These are phyloP conservation scores for Ammopiptanthus mongolicus DNA, from an alignment of 306 rosid species.

Conservation along the genomic window DNA sequence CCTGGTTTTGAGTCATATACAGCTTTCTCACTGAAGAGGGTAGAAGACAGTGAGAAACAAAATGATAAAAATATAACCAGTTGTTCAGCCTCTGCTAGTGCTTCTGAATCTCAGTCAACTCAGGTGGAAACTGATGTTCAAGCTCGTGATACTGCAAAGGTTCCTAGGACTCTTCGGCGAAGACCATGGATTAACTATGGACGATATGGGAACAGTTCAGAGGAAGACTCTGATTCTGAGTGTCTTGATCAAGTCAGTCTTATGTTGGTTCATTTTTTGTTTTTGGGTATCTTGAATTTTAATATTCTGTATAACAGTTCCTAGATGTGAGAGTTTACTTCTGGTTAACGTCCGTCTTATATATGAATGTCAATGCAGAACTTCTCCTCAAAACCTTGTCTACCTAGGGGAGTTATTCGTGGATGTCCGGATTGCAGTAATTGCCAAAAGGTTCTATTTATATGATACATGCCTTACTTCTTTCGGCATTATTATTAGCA, in stretches of 20 bases:
- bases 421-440: constrained; percentile 82
- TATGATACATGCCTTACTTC: not conserved
- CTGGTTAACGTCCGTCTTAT: constrained; percentile 31
- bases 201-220: constrained; percentile 41
- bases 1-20: constrained; percentile 94
- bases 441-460: constrained; percentile 77
- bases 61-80: constrained; percentile 34
- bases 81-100: constrained; percentile 42
- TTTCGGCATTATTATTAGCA: not conserved
- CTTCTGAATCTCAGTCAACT: constrained; percentile 48
- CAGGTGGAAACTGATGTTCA: constrained; percentile 45
- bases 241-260: constrained; percentile 63
- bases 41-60: constrained; percentile 47
- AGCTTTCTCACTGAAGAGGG: constrained; percentile 54
- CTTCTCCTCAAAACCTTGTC: constrained; percentile 43
- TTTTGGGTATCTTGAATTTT: constrained; percentile 24
- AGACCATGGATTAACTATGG: constrained; percentile 67
- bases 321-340: constrained; percentile 10
- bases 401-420: constrained; percentile 82
- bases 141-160: constrained; percentile 41
- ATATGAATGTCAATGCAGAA: constrained; percentile 53
- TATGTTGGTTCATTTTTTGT: constrained; percentile 12
- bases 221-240: constrained; percentile 66
- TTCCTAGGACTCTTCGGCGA: constrained; percentile 63
- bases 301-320: not conserved